A percentile compares a stretch with the other conserved stretches of the same genome.
phyloP scores from a whole-genome alignment of 2,329 filamentous ascomycete species.

The Chrysoporthe deuterocubensis region DNA sequence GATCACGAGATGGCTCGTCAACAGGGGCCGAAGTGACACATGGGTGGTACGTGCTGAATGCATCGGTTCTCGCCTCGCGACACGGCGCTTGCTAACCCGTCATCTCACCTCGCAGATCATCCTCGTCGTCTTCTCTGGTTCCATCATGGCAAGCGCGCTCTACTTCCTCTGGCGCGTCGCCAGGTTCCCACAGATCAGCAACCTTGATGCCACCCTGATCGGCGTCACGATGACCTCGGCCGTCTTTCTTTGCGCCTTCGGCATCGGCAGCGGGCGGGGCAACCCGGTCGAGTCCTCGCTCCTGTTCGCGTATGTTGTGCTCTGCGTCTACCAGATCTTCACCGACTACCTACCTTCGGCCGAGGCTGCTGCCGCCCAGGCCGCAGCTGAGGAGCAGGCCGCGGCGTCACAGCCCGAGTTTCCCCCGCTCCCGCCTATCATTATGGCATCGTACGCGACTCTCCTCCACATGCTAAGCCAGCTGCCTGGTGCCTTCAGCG shows the following conservation, averaged over 20 bases:
- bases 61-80: conserved; percentile 1
- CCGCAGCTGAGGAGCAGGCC: conserved; percentile 53
- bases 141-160: conserved; percentile 88
- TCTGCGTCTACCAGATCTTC: conserved; percentile 99
- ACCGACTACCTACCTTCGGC: conserved; percentile 91
- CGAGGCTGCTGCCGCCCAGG: conserved; percentile 51
- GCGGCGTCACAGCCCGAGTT: conserved; percentile 76
- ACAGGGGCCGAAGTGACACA: conserved; percentile 88
- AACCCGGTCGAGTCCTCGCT: conserved; percentile 95
- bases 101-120: conserved; percentile 67
- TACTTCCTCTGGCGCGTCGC: conserved; percentile 97
- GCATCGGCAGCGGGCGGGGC: conserved; percentile 89
- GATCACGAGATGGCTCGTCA: conserved; percentile 93
- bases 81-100: conserved; percentile 38
- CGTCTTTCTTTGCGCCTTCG: conserved; percentile 90
- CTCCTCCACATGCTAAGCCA: conserved; percentile 81
- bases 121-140: conserved; percentile 84
- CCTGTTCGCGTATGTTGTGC: conserved; percentile 95
- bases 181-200: conserved; percentile 90
- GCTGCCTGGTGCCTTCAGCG: conserved; percentile 82
- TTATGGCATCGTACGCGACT: conserved; percentile 98
- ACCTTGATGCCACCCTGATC: conserved; percentile 89
- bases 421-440: conserved; percentile 92
- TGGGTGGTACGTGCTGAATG: conserved; percentile 76
- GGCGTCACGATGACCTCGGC: conserved; percentile 91